phyloP scores from a whole-genome alignment of 2,329 filamentous ascomycete species.

The Claviceps sp. region DNA sequence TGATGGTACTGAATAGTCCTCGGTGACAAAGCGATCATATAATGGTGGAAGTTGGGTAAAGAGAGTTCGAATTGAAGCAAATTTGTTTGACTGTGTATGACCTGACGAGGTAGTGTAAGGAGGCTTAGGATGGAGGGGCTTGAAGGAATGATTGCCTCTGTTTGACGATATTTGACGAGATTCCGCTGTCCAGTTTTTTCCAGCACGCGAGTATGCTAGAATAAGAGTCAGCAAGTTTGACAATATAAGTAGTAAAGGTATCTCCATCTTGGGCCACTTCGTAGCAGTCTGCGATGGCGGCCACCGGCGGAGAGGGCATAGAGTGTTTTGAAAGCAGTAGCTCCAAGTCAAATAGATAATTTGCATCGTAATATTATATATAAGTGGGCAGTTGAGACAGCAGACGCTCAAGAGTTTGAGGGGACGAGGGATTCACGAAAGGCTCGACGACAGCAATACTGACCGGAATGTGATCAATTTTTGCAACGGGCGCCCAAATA shows the following conservation, averaged over 20 bases:
- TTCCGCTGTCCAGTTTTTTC: constrained; percentile 1
- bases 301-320: background rate
- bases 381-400: background rate
- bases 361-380: background rate
- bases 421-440: background rate
- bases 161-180: background rate
- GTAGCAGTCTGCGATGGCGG: background rate
- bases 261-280: constrained; percentile 4
- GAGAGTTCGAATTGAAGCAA: background rate
- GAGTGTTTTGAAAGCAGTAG: too few relatives aligned
- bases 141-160: background rate
- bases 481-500: background rate
- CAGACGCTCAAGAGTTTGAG: background rate
- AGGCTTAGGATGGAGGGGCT: background rate
- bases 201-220: constrained; percentile 2
- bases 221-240: constrained; percentile 8
- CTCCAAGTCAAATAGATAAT: background rate
- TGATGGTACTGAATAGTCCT: background rate
- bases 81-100: background rate
- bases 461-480: background rate
- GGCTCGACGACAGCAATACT: background rate
- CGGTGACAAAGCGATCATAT: background rate
- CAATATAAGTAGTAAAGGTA: constrained; percentile 3
- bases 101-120: background rate
- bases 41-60: background rate